Evolutionary conservation across 805 yeast genomes (phyloP).

Genomic region (Middelhovenomyces tepae): DNA sequence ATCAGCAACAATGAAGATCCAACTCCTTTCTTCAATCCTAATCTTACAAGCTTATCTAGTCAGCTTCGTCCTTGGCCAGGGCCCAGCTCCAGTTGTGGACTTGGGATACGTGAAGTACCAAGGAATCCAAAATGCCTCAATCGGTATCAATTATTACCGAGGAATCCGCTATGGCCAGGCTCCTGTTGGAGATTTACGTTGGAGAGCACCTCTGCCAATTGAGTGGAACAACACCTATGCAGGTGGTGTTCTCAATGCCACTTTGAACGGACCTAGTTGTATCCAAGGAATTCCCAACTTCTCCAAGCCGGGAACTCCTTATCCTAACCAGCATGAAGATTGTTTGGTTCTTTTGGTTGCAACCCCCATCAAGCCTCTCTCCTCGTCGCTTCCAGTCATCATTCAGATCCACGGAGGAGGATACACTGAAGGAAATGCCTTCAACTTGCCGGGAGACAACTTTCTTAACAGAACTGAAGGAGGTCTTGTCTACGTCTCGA

Average conservation of each 20-base stretch:
- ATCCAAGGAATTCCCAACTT: background rate
- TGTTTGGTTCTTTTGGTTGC: constrained; percentile 26
- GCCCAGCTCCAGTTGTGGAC: constrained; percentile 8
- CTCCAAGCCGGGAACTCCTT: too few relatives aligned
- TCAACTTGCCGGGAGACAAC: constrained; percentile 13
- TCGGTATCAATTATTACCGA: constrained; percentile 3
- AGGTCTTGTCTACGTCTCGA: constrained; percentile 26
- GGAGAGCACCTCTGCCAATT: constrained; percentile 9
- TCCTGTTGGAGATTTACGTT: constrained; percentile 10
- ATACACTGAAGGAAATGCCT: constrained; percentile 24
- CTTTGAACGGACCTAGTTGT: constrained; percentile 9
- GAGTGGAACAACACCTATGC: background rate
- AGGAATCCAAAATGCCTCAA: constrained; percentile 2
- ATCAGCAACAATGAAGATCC: too few relatives aligned
- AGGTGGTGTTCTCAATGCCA: constrained; percentile 15
- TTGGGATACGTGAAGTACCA: constrained; percentile 9
- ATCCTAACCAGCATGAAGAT: too few relatives aligned
- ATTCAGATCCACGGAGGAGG: constrained; percentile 33
- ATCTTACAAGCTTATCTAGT: too few relatives aligned
- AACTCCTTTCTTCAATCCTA: too few relatives aligned
- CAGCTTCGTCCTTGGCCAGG: too few relatives aligned
- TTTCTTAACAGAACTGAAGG: constrained; percentile 9
- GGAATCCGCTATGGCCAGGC: constrained; percentile 12
- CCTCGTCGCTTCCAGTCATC: constrained; percentile 19
- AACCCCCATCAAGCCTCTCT: constrained; percentile 15